Percentiles rank a stretch among this genome's conserved stretches.
Evolutionary conservation across 768 basidiomycete genomes (phyloP).

Genomic region (Podaxis sp.): DNA sequence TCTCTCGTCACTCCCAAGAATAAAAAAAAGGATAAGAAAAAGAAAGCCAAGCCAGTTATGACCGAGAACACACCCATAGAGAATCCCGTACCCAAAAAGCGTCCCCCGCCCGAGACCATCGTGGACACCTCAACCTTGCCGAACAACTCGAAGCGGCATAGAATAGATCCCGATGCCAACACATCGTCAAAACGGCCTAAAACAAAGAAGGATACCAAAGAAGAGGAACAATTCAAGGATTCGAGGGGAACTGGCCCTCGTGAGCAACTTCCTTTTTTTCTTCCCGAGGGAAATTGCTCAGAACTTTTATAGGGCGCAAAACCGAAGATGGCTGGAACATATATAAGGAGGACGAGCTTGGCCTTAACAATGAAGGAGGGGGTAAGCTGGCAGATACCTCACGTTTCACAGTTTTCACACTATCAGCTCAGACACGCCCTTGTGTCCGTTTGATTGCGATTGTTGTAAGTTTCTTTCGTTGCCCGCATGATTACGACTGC

Average conservation of each 20-base stretch:
- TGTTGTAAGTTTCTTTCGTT: constrained; percentile 61
- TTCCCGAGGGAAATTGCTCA: constrained; percentile 15
- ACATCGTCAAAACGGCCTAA: constrained; percentile 14
- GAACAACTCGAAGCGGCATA: constrained; percentile 37
- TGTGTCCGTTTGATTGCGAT: constrained; percentile 88
- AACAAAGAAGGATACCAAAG: constrained; percentile 28
- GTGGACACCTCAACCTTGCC: constrained; percentile 56
- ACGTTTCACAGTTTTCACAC: constrained; percentile 23
- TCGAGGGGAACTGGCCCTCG: constrained; percentile 73
- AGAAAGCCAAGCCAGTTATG: constrained; percentile 22
- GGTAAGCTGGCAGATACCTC: constrained; percentile 44
- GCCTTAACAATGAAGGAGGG: constrained; percentile 65
- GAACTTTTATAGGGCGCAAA: constrained; percentile 54
- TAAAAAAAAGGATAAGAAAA: constrained; percentile 48
- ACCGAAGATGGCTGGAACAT: constrained; percentile 81
- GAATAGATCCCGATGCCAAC: constrained; percentile 24
- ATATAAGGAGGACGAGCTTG: constrained; percentile 83
- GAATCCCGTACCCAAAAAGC: constrained; percentile 28
- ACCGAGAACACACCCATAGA: constrained; percentile 13
- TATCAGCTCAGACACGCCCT: constrained; percentile 61
- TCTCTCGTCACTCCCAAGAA: constrained; percentile 31
- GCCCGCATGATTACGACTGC: constrained; percentile 25
- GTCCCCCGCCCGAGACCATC: constrained; percentile 57
- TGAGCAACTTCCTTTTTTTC: constrained; percentile 36
- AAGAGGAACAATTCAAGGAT: constrained; percentile 61